Base-by-base conservation (phyloP, 306 rosid species). In the Adenanthera pavonina region DNA sequence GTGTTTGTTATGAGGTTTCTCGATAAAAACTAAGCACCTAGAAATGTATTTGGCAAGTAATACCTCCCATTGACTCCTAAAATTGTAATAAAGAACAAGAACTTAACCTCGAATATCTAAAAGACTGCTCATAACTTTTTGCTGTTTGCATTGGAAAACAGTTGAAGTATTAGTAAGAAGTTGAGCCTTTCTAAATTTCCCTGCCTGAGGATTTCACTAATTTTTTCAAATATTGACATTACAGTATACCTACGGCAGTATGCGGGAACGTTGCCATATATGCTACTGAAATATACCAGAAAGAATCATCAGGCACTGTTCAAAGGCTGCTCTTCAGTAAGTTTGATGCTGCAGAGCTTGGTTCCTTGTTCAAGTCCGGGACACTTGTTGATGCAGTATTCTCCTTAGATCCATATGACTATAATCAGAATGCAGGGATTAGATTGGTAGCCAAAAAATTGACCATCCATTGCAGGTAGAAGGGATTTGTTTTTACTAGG, bases 361-460 rank as follows among this genome's bases (percentile, higher is more conserved):
- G 74, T 54, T 62, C 90, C 62, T 75, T 96, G 85, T 89, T 96
- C 84, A 77, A 75, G 46, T 89, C 90, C 1, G 97, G 95, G 75
- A 86, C 85, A 73, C 84, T 82, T 65, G 74, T 96, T 57, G 99
- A 96, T 86, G 95, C 96, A 46, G 83, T 86, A 81, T 91, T 96
- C 85, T 91, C 97, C 82, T 85, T 96, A 81, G 97, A 93, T 79
- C 81, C 84, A 12, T 96, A 96, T 40, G 97, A 96, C 78, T 92
- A 86, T 88, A 92, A 85, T 81, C 97, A 93, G 86, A 86, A 81
- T 75, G 98, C 99, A 69, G 99, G 98, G 86, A 88, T 96, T 75
- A 87, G 86, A 49, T 78, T 96, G 91, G 93, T 94, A 82, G 91
- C 97, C 38, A 89, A 90, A 75, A 93, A 90, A 84, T 77, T 96